Base-by-base conservation (phyloP, 305 asterid genomes). In the Withania somnifera region DNA sequence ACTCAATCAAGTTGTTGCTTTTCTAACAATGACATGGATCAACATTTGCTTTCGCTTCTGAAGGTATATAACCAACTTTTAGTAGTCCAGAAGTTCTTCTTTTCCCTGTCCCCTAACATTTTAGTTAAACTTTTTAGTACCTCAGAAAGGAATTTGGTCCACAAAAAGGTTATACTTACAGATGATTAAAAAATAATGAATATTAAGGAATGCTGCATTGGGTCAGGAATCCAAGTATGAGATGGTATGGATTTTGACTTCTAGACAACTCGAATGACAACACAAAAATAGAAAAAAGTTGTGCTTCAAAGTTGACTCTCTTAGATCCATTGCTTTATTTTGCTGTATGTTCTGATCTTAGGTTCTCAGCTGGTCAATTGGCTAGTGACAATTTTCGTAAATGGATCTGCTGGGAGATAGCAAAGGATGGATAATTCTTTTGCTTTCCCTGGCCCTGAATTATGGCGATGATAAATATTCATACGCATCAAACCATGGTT, bases 1-100 rank as follows among this genome's bases (percentile, higher is more conserved):
- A 84, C 84, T 82, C 89, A 81, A 84, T 93, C 98, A 61, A 92
- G 87, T 83, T 90, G 92, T 90, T 87, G 92, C 88, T 89, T 91
- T 88, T 83, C 89, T 71, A 93, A 90, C 82, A 86, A 87, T 81
- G 95, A 96, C 81, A 83, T 91, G 61, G 98, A 96, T 88, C 77
- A 92, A 50, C 90, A 88, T 86, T 85, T 94, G 89, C 98, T 96
- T 86, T 89, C 89, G 83, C 94, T 94, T 81, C 87, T 96, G 85
- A 93, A 96, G 98, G 99, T 96, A 89, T 84, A 88, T 75, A 50
- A 28, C 45, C 47, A 75, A 50, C 17, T 42, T 52, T 28, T 28
- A 28, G n/a, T 51, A n/a, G 80, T 50, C 61, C 26, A 17, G 80
- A 75, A 17, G 63, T 32, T 51, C 51, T 51, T 5, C 63, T 17